Percentiles rank a stretch among this genome's conserved stretches.
Evolutionary conservation across 1,284 basidiomycete species (phyloP).

Genomic region (Caloboletus firmus): DNA sequence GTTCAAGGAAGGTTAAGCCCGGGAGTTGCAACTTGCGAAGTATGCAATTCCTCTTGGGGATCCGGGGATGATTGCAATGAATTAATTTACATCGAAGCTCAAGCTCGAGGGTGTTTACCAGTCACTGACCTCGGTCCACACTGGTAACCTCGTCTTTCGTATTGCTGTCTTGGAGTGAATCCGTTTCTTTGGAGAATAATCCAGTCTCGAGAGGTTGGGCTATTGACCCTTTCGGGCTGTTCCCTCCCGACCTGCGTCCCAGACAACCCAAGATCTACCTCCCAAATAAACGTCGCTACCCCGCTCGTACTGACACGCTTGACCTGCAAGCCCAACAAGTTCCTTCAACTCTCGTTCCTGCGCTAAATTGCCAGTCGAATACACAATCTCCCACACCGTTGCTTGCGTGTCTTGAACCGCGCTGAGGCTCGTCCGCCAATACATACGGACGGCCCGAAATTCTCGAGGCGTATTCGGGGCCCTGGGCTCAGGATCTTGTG

Average conservation of each 20-base stretch:
- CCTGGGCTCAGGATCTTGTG: constrained; percentile 7
- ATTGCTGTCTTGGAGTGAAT: neutral
- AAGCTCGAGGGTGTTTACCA: neutral
- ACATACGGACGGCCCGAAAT: constrained; percentile 30
- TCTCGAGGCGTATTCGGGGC: neutral
- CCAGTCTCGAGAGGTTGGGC: neutral
- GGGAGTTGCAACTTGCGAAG: neutral
- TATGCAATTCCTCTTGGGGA: neutral
- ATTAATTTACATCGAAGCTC: neutral
- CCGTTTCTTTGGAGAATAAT: too few relatives aligned
- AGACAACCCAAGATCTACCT: constrained; percentile 19
- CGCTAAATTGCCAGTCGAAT: constrained; percentile 13
- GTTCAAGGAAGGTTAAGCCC: neutral
- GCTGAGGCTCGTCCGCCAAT: neutral
- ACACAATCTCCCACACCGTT: constrained; percentile 12
- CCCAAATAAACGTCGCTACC: constrained; percentile 10
- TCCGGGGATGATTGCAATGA: neutral
- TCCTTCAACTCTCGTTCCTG: constrained; percentile 20
- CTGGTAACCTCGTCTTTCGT: neutral
- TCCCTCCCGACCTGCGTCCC: constrained; percentile 15
- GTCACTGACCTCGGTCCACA: neutral
- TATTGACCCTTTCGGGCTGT: neutral
- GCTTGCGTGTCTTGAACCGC: neutral
- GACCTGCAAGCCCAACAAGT: constrained; percentile 10
- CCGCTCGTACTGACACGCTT: neutral